Evolutionary conservation across 2,329 filamentous ascomycete genomes (phyloP).

Genomic region (Colletotrichum aenigma): DNA sequence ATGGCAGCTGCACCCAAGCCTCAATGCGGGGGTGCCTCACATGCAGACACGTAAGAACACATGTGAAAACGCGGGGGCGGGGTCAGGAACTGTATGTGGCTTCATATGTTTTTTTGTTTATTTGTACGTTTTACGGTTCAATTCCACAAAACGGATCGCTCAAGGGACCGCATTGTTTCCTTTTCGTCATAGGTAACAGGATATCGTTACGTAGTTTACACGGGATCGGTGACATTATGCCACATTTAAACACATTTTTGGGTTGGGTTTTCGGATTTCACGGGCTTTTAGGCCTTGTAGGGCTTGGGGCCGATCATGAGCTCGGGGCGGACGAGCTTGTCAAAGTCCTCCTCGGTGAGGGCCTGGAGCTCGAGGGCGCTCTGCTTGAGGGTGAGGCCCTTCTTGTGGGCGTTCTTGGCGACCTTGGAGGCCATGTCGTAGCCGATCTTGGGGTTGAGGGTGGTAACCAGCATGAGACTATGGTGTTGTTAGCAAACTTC

Average conservation of each 20-base stretch:
- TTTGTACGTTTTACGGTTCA: neutral
- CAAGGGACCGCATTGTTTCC: constrained; percentile 7
- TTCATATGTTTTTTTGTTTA: neutral
- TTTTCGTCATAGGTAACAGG: constrained; percentile 13
- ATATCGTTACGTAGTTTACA: constrained; percentile 19
- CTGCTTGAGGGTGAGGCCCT: constrained; percentile 91
- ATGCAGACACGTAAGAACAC: neutral
- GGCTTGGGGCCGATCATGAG: constrained; percentile 88
- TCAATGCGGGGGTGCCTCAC: neutral
- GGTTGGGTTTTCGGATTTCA: neutral
- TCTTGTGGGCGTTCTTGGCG: constrained; percentile 99
- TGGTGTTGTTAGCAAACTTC: constrained; percentile 22
- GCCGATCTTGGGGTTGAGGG: constrained; percentile 95
- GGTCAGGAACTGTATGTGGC: neutral
- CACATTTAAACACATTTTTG: neutral
- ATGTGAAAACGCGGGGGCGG: constrained; percentile 6
- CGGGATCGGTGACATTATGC: neutral
- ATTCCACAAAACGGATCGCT: constrained; percentile 5
- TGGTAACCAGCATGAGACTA: constrained; percentile 97
- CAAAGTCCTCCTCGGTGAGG: constrained; percentile 87
- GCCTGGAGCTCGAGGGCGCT: constrained; percentile 93
- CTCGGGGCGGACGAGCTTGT: constrained; percentile 87
- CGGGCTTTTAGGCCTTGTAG: constrained; percentile 51
- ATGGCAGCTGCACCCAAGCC: neutral
- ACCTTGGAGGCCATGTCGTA: constrained; percentile 98